phyloP scores from a whole-genome alignment of 2,329 filamentous ascomycete genomes.

The Cladosporium halotolerans region DNA sequence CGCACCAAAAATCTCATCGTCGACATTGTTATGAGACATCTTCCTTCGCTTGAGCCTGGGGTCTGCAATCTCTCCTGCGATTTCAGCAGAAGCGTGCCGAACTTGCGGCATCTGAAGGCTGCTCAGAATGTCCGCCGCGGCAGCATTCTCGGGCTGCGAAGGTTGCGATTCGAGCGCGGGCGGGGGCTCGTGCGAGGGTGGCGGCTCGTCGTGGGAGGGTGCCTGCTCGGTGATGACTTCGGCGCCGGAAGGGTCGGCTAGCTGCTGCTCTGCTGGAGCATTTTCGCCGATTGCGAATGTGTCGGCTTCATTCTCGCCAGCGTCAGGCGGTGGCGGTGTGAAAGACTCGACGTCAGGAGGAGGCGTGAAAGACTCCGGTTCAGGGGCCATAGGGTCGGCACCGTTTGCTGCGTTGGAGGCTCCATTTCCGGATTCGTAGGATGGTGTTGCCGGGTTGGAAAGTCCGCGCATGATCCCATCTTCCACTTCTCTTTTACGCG shows the following conservation, averaged over 20 bases:
- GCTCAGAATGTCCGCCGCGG: slow-evolving; percentile 24
- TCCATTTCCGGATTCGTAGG: slow-evolving; percentile 27
- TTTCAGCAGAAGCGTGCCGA: slow-evolving; percentile 22
- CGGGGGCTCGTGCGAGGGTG: slow-evolving; percentile 25
- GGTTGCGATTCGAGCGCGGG: slow-evolving; percentile 14
- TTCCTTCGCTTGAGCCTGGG: slow-evolving; percentile 33
- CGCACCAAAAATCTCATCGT: slow-evolving; percentile 28
- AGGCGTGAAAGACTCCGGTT: slow-evolving; percentile 46
- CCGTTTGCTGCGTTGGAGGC: slow-evolving; percentile 11
- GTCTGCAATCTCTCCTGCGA: slow-evolving; percentile 20
- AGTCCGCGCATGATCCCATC: slow-evolving; percentile 83
- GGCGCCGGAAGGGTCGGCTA: slow-evolving; percentile 38
- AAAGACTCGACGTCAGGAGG: slow-evolving; percentile 79
- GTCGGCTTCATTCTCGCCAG: slow-evolving; percentile 15
- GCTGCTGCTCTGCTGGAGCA: slow-evolving; percentile 9
- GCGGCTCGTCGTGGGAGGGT: slow-evolving; percentile 24
- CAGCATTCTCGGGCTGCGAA: slow-evolving; percentile 9
- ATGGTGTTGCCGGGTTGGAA: slow-evolving; percentile 52
- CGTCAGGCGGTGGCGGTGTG: slow-evolving; percentile 57
- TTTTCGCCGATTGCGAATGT: slow-evolving; percentile 10
- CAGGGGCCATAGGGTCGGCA: slow-evolving; percentile 14
- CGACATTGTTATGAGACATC: slow-evolving; percentile 26
- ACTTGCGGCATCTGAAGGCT: slow-evolving; percentile 21
- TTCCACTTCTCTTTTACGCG: slow-evolving; percentile 83
- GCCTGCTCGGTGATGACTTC: slow-evolving; percentile 24